Evolutionary conservation across 257 asterid species (phyloP).

Genomic region (Petrea volubilis): DNA sequence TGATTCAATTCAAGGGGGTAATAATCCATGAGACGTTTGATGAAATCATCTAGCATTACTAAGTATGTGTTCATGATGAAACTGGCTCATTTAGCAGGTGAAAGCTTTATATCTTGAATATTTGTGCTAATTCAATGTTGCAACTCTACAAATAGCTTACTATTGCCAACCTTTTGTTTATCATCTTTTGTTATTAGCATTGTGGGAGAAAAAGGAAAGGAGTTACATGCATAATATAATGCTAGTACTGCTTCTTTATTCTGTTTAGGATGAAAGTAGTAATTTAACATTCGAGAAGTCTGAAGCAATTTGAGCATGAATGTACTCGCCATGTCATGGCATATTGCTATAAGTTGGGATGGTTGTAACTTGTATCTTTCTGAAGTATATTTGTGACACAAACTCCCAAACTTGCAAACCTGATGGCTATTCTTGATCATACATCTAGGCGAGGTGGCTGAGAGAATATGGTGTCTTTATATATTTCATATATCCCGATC

Average conservation of each 20-base stretch:
- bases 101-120: not conserved
- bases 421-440: conserved; percentile 23
- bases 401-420: conserved; percentile 1
- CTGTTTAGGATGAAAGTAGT: not conserved
- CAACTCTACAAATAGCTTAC: not conserved
- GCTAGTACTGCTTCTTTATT: not conserved
- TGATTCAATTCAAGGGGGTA: conserved; percentile 1
- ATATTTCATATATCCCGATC: conserved; percentile 46
- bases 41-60: not conserved
- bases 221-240: not conserved
- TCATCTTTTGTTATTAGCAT: not conserved
- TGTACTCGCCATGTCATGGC: not conserved
- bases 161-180: not conserved
- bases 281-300: not conserved
- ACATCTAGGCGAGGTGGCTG: conserved; percentile 73
- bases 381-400: not conserved
- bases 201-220: not conserved
- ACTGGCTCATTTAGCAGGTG: conserved; percentile 5
- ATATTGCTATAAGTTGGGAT: not conserved
- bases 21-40: not conserved
- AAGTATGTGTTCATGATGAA: conserved; percentile 4
- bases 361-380: not conserved
- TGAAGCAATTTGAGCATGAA: not conserved
- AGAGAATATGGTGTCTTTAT: conserved; percentile 89
- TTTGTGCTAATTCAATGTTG: not conserved